Conservation (phyloP, 768 basidiomycete genomes). For the Stropharia rugosoannulata region DNA sequence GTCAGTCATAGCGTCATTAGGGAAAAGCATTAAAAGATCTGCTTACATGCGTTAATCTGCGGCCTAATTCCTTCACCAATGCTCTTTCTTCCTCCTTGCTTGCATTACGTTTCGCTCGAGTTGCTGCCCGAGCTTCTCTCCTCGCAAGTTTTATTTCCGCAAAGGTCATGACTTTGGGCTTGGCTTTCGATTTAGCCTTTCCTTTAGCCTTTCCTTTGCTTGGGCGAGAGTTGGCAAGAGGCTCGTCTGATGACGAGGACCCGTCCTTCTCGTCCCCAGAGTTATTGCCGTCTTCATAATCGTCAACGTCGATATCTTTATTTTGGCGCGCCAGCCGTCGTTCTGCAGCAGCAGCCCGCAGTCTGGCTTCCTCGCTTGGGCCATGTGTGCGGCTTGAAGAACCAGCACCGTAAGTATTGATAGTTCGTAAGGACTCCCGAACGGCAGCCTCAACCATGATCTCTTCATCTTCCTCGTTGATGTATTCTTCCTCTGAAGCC, state of each 20-base stretch:
- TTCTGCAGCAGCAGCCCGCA: slow-evolving; percentile 55
- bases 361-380: slow-evolving; percentile 37
- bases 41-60: slow-evolving; percentile 70
- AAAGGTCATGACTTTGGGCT: slow-evolving; percentile 29
- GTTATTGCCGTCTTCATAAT: slow-evolving; percentile 23
- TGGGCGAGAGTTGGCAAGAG: slow-evolving; percentile 34
- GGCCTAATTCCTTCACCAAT: slow-evolving; percentile 59
- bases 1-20: slow-evolving; percentile 6
- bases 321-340: slow-evolving; percentile 40
- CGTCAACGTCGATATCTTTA: slow-evolving; percentile 30
- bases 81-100: slow-evolving; percentile 47
- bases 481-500: slow-evolving; percentile 30
- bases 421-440: slow-evolving; percentile 45
- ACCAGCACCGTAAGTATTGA: slow-evolving; percentile 28
- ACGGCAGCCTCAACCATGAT: slow-evolving; percentile 61
- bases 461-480: slow-evolving; percentile 43
- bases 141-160: slow-evolving; percentile 25
- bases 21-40: not conserved
- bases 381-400: slow-evolving; percentile 34
- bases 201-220: slow-evolving; percentile 26
- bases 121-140: slow-evolving; percentile 20
- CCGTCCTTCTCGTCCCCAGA: not conserved
- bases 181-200: slow-evolving; percentile 13
- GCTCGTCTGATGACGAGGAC: slow-evolving; percentile 22
- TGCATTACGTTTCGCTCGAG: slow-evolving; percentile 22